Evolutionary conservation across 768 basidiomycete genomes (phyloP), one percentile per base, ranked within the genome.

Genomic region (Rhizopogon vinicolor): DNA sequence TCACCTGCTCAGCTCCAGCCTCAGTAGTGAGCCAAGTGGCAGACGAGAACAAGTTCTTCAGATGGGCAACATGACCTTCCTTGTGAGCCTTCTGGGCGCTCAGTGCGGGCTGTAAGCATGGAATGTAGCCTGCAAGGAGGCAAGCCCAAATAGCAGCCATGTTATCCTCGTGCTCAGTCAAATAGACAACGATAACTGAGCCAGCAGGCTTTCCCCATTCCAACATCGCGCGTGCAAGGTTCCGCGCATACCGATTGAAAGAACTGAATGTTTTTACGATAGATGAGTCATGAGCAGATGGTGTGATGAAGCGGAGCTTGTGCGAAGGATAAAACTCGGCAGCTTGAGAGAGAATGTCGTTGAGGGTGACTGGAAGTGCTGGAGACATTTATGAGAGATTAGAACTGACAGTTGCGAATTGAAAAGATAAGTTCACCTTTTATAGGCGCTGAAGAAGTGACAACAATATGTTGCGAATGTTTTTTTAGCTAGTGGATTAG

Each of bases 121-220:
- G 53, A 6, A 54, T 37, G 12, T 54, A 54, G 8, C 53, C 53
- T 14, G 53, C 53, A 3, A 54, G 53, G 31, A 54, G 45, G 35
- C 53, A 54, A 7, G 53, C 53, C 53, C 53, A 54, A 18, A 54
- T 49, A 18, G 53, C 53, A 28, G 49, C 53, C 53, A 54, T 54
- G 53, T 54, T 54, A 37, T 54, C 53, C 37, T 54, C 53, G 53
- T 54, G 53, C 53, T 54, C 53, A 9, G 53, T 54, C 19, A 54
- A 31, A 13, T 54, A 54, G n/a, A 54, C 53, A 19, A 54, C 53
- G 35, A 54, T 40, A 28, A 54, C 46, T 7, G 53, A 54, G 8
- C 53, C 53, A 29, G 37, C 22, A 5, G 53, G 53, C 46, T 54
- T 51, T 29, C 6, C 37, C 53, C 53, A 54, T n/a, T 51, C 53